A percentile compares a stretch with the other conserved stretches of the same genome.
Evolutionary conservation across 441 rosid genomes (phyloP).

Genomic region (Pelargonium fulgidum): DNA sequence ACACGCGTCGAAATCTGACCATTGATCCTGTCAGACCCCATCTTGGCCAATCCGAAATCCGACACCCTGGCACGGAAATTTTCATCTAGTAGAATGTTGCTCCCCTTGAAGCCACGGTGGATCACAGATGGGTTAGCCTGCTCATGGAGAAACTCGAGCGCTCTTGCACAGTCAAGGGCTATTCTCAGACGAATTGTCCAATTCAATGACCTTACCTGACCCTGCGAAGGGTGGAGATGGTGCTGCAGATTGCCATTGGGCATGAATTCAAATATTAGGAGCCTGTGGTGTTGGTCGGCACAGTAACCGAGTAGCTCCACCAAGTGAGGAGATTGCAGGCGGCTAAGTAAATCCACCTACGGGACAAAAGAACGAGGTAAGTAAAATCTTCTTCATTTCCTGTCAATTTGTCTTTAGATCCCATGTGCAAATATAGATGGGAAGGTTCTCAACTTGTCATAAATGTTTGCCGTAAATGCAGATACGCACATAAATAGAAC

Average conservation of each 20-base stretch:
- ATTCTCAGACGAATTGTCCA: constrained; percentile 72
- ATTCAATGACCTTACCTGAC: constrained; percentile 36
- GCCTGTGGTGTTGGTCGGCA: constrained; percentile 80
- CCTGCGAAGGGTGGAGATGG: constrained; percentile 42
- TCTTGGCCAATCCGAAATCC: constrained; percentile 73
- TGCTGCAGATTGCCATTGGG: constrained; percentile 59
- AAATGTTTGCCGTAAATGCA: background rate
- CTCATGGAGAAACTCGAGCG: constrained; percentile 82
- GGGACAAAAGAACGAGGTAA: background rate
- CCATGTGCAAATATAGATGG: background rate
- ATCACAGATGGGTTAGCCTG: constrained; percentile 53
- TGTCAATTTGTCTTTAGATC: background rate
- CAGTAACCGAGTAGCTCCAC: constrained; percentile 86
- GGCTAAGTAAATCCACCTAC: constrained; percentile 89
- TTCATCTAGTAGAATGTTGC: constrained; percentile 55
- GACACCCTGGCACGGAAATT: constrained; percentile 66
- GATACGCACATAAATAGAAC: background rate
- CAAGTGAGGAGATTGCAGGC: constrained; percentile 66
- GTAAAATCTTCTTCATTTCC: background rate
- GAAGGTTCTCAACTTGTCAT: background rate
- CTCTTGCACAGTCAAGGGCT: constrained; percentile 80
- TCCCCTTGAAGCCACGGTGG: constrained; percentile 80
- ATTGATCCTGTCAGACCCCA: constrained; percentile 56
- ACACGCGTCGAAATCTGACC: constrained; percentile 66
- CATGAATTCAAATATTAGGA: constrained; percentile 67